Percentiles rank a stretch among this genome's conserved stretches.
These are phyloP conservation scores for Emergomyces orientalis DNA, from an alignment of 2,329 filamentous ascomycete genomes.

Conservation along the genomic window DNA sequence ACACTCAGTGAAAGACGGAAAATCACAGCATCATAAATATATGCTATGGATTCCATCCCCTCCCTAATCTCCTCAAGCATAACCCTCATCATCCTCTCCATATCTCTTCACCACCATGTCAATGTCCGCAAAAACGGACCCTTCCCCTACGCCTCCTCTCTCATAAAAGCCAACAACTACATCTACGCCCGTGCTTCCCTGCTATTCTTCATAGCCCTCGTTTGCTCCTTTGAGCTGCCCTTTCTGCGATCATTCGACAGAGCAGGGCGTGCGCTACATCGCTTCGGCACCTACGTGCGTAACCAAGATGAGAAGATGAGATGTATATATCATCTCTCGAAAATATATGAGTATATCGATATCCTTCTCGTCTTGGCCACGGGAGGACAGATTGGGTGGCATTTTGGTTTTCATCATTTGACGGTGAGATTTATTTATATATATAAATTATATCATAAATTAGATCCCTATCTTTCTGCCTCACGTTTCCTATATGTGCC, in stretches of 20 bases:
- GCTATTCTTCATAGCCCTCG: conserved; percentile 8
- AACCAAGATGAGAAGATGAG: conserved; percentile 11
- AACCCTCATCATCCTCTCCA: conserved; percentile 15
- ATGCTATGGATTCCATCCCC: not conserved
- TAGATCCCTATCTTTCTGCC: not conserved
- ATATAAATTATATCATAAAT: not conserved
- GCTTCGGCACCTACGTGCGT: not conserved
- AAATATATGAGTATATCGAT: conserved; percentile 27
- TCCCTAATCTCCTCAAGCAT: not conserved
- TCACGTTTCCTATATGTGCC: no score
- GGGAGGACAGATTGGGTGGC: conserved; percentile 20
- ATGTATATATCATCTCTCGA: conserved; percentile 23
- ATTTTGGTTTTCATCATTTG: conserved; percentile 27
- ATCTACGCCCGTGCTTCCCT: conserved; percentile 16
- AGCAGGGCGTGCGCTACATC: not conserved
- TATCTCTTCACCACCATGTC: conserved; percentile 6
- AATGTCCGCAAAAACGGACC: conserved; percentile 15
- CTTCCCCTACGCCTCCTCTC: conserved; percentile 8
- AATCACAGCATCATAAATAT: not conserved
- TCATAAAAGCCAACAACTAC: conserved; percentile 15
- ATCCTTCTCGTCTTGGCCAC: conserved; percentile 24
- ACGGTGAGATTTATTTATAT: conserved; percentile 11
- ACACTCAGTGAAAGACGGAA: not conserved
- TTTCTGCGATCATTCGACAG: no score
- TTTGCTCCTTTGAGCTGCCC: not conserved